A percentile compares a stretch with the other conserved stretches of the same genome.
These are phyloP conservation scores for Boletus rex-veris DNA, from an alignment of 768 basidiomycete species.

Conservation along the genomic window DNA sequence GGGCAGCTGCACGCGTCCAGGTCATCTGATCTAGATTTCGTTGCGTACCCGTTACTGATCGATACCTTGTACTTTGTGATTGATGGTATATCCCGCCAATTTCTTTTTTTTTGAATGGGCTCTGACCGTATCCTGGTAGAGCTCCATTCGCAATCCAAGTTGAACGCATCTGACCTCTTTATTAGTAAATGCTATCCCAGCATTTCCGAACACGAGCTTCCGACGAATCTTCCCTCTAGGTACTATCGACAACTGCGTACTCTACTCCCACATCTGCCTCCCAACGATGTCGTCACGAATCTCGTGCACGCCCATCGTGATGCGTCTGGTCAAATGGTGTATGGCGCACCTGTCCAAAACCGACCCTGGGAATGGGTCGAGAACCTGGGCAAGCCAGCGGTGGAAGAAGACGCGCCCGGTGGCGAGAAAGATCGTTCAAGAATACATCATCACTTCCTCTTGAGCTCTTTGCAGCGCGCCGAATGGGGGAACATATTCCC, in stretches of 20 bases:
- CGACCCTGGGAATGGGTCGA: conserved; percentile 89
- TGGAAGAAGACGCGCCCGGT: conserved; percentile 42
- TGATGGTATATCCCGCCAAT: conserved; percentile 51
- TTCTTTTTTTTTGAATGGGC: too few relatives aligned
- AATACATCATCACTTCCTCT: conserved; percentile 72
- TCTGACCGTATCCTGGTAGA: conserved; percentile 39
- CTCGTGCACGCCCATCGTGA: conserved; percentile 61
- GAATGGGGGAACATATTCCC: conserved; percentile 57
- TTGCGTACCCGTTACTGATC: conserved; percentile 61
- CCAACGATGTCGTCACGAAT: conserved; percentile 49
- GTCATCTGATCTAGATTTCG: conserved; percentile 44
- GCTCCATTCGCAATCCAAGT: conserved; percentile 56
- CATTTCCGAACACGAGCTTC: conserved; percentile 47
- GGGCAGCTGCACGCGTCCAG: conserved; percentile 55
- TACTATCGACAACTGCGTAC: conserved; percentile 55
- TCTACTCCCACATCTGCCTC: conserved; percentile 54
- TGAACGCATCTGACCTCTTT: conserved; percentile 53
- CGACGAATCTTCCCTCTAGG: conserved; percentile 51
- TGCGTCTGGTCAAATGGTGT: conserved; percentile 45
- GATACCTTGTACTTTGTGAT: conserved; percentile 73
- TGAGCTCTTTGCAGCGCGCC: conserved; percentile 62
- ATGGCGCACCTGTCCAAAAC: conserved; percentile 57
- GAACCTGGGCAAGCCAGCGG: conserved; percentile 50
- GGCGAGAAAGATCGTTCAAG: conserved; percentile 46
- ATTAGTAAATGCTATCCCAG: conserved; percentile 61